These are phyloP conservation scores for Saprolegnia diclina DNA, from an alignment of 352 stramenopile genomes.

Conservation along the genomic window DNA sequence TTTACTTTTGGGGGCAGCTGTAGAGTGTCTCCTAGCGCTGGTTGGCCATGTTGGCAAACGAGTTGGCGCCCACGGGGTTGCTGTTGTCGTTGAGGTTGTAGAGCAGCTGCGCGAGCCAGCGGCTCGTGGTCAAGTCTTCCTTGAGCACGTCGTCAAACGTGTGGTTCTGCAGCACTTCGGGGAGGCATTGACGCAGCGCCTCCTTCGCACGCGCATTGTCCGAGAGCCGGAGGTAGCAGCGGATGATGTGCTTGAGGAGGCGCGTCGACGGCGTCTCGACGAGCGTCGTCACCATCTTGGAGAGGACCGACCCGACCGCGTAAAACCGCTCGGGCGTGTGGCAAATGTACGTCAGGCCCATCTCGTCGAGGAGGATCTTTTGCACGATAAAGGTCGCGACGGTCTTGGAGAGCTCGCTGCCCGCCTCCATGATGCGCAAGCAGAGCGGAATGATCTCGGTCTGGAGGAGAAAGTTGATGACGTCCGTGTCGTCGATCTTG, in stretches of 20 bases:
- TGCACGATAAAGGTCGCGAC: conserved; percentile 99
- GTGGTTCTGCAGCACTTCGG: conserved; percentile 89
- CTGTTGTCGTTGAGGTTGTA: conserved; percentile 82
- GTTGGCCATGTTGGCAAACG: conserved; percentile 3
- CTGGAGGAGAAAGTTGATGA: conserved; percentile 99
- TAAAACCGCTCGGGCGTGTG: conserved; percentile 94
- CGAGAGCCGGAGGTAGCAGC: conserved; percentile 95
- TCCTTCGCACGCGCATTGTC: conserved; percentile 89
- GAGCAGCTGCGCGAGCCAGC: conserved; percentile 94
- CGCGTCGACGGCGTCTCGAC: conserved; percentile 90
- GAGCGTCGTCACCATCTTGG: conserved; percentile 95
- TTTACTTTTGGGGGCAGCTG: too few species aligned
- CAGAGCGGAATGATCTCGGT: conserved; percentile 99
- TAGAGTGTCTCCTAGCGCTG: neutral
- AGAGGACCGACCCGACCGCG: conserved; percentile 88
- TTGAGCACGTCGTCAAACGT: conserved; percentile 93
- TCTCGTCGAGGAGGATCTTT: conserved; percentile 98
- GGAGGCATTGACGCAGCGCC: conserved; percentile 95
- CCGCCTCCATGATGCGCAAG: conserved; percentile 98
- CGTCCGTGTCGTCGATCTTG: conserved; percentile 99
- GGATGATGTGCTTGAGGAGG: conserved; percentile 98
- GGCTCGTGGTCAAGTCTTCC: conserved; percentile 94
- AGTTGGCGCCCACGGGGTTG: conserved; percentile 8
- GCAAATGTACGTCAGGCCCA: conserved; percentile 98
- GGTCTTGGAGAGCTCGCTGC: conserved; percentile 97